A percentile compares a stretch with the other conserved stretches of the same genome.
phyloP scores from a whole-genome alignment of 2,329 filamentous ascomycete genomes.

The Cladorrhinum sp. region DNA sequence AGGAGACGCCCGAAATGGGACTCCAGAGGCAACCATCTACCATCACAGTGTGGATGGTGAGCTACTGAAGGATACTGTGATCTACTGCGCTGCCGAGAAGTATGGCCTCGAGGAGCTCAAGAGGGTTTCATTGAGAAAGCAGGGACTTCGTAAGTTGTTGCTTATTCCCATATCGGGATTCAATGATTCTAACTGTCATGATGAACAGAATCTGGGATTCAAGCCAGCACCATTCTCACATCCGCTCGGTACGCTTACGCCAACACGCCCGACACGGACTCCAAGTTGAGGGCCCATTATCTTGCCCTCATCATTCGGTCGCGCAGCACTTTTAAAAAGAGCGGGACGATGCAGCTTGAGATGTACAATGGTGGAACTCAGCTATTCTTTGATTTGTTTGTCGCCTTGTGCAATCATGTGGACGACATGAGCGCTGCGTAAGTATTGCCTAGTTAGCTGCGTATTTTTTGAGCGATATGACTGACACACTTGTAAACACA shows the following conservation, averaged over 20 bases:
- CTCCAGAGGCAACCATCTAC: conserved; percentile 64
- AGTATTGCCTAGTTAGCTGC: conserved; percentile 31
- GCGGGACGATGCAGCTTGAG: conserved; percentile 92
- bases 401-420: conserved; percentile 88
- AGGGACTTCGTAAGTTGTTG: conserved; percentile 67
- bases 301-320: conserved; percentile 88
- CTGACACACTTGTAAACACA: conserved; percentile 7
- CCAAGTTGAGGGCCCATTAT: conserved; percentile 87
- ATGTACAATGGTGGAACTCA: conserved; percentile 82
- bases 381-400: conserved; percentile 91
- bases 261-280: conserved; percentile 85
- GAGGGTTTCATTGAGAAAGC: conserved; percentile 79
- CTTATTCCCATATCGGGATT: background rate
- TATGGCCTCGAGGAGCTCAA: conserved; percentile 84
- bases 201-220: conserved; percentile 65
- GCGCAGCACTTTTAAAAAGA: conserved; percentile 84
- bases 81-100: conserved; percentile 85
- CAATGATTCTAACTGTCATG: background rate
- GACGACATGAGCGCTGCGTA: conserved; percentile 62
- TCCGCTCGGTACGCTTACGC: conserved; percentile 88
- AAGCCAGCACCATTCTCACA: conserved; percentile 78
- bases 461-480: conserved; percentile 17
- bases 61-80: conserved; percentile 82
- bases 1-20: conserved; percentile 25
- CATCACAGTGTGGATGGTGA: conserved; percentile 62